These are phyloP conservation scores for Gloeostereum incarnatum DNA, from an alignment of 768 basidiomycete genomes.

Conservation along the genomic window DNA sequence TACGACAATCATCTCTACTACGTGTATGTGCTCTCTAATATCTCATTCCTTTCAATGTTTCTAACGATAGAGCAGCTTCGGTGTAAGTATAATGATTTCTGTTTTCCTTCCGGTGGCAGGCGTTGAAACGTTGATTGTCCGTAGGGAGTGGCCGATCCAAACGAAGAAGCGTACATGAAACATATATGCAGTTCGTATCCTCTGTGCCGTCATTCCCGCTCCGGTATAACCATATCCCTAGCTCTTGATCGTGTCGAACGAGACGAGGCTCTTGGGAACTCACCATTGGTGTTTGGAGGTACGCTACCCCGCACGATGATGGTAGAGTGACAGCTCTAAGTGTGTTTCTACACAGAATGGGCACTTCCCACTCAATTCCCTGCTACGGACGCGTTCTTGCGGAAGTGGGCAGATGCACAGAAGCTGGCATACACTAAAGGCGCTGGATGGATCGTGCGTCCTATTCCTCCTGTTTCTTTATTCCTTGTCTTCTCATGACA, in stretches of 20 bases:
- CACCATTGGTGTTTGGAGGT: conserved; percentile 42
- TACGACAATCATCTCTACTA: conserved; percentile 83
- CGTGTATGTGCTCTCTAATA: conserved; percentile 29
- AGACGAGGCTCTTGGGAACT: conserved; percentile 33
- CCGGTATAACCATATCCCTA: conserved; percentile 16
- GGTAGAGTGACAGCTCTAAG: not conserved
- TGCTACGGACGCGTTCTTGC: conserved; percentile 52
- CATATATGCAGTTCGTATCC: conserved; percentile 56
- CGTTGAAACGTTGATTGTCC: conserved; percentile 2
- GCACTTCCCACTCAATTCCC: conserved; percentile 54
- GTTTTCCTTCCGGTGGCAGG: not conserved
- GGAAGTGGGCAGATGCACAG: conserved; percentile 69
- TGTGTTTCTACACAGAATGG: conserved; percentile 30
- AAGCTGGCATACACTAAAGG: conserved; percentile 53
- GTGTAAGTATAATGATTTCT: conserved; percentile 27
- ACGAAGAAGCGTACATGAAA: conserved; percentile 52
- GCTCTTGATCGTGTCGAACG: conserved; percentile 49
- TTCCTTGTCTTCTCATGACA: not conserved
- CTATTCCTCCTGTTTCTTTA: not conserved
- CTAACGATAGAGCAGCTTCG: conserved; percentile 32
- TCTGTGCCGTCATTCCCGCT: too few relatives aligned
- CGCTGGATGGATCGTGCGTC: conserved; percentile 59
- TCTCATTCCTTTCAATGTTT: conserved; percentile 1
- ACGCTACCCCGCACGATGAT: not conserved
- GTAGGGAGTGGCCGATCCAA: conserved; percentile 64